Evolutionary conservation across 306 rosid genomes (phyloP).

Genomic region (Prosopis cineraria): DNA sequence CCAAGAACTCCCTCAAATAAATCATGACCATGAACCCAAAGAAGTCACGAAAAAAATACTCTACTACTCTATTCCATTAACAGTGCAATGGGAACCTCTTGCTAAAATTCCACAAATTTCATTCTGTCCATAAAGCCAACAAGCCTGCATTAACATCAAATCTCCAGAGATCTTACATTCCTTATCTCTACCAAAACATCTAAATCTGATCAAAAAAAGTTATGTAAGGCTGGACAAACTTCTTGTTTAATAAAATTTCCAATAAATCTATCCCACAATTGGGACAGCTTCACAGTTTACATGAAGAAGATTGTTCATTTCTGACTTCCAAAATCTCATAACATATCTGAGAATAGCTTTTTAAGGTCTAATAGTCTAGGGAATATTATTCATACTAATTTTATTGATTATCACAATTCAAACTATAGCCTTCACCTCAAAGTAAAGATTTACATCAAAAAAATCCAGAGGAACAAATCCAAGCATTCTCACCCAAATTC

Average conservation of each 20-base stretch:
- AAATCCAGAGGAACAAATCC: background rate
- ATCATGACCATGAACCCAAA: background rate
- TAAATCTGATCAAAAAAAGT: background rate
- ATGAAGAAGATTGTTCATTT: background rate
- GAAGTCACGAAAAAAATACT: background rate
- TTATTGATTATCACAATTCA: background rate
- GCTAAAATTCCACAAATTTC: background rate
- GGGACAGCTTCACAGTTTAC: background rate
- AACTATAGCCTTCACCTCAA: background rate
- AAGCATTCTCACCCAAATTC: conserved; percentile 15
- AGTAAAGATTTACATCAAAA: background rate
- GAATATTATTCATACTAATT: background rate
- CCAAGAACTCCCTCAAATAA: background rate
- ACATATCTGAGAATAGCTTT: background rate
- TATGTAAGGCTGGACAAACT: background rate
- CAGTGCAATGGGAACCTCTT: background rate
- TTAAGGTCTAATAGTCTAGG: background rate
- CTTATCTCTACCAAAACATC: background rate
- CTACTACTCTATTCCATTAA: conserved; percentile 4
- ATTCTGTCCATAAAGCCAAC: background rate
- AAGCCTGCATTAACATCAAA: background rate
- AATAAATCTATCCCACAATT: background rate
- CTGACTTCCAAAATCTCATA: background rate
- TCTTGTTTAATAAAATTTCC: background rate
- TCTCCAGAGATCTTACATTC: background rate